Evolutionary conservation across 108 stramenopile genomes (phyloP), one percentile per base, ranked within the genome.

Genomic region (Cyclotella sp.): DNA sequence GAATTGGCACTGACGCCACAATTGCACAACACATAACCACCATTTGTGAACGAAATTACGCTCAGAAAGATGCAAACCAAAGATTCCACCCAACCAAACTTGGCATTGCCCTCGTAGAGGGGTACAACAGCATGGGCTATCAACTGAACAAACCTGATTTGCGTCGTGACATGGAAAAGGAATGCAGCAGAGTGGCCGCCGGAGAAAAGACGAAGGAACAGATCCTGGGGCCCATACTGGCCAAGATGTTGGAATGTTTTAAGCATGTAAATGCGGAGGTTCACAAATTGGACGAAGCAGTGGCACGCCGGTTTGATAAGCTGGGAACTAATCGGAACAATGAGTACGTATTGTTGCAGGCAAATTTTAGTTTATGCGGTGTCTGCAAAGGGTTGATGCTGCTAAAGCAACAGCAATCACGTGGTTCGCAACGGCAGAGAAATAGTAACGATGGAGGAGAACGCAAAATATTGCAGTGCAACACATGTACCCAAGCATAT

Each of bases 61-160:
- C 93, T 11, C 83, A 70, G 41, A 96, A 93, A 68, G 91, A 96
- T 70, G 84, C 19, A 46, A 78, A 80, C 44, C 91, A 94, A 79
- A 59, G 86, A 43, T 97, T 97, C 75, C 69, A 74, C 24, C 95
- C 95, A 14, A 95, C 95, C 7, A 88, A 87, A 59, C 78, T 96
- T 62, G 97, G 97, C 9, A 94, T 95, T 70, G 95, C 95, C 3
- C 80, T 97, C 16, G 93, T 97, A 11, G 95, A 97, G 72, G 97
- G 97, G 43, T 97, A 97, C 84, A 95, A 97, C 62, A 84, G 86
- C 70, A 97, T 97, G 97, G 97, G 97, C 45, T 97, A 97, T 63
- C 97, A 96, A 68, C 83, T 97, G 29, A 97, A 97, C 79, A 93
- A 92, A 77, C 97, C 97, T 9, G 92, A 95, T 78, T 71, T 97